Base-by-base conservation (phyloP, 2,329 filamentous ascomycete species). In the Aureobasidium subglaciale region DNA sequence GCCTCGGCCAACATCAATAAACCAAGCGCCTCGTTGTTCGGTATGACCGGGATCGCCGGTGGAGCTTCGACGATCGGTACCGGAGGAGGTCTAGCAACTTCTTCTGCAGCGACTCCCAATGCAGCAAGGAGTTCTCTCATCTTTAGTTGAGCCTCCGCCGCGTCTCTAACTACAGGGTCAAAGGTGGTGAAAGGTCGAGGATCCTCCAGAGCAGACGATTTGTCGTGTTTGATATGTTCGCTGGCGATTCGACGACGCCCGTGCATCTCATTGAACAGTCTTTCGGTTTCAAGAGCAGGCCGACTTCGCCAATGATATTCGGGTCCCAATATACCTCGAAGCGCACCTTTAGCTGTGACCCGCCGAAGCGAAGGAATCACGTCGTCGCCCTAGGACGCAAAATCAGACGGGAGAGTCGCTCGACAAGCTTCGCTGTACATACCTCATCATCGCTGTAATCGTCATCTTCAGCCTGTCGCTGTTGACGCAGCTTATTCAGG, bases 371-470 rank as follows among this genome's bases (percentile, higher is more conserved):
- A 71, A 58, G 53, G 69, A 67, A 55, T 71, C 66, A 61, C 48
- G 42, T 59, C 58, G 24, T 55, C 58, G 34, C 52, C 55, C 59
- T 61, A 22, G 32, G 2, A 38, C 11, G 5, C 2, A n/a, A 6
- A 38, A 30, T 50, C 18, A 46, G 54, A 29, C 25, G 41, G 24
- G 20, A 29, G 38, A 15, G 37, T 24, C 5, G 41, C 37, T 8
- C 30, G 61, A 34, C n/a, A 25, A 60, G 58, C n/a, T 10, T 29
- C 37, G 1, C 7, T 27, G 40, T 37, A 54, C 61, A 43, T 61
- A 71, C 69, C 61, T 74, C 72, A 57, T 74, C 71, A 37, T 73
- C 71, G 32, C 71, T 73, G 11, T 64, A 71, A 35, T 70, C 59
- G 22, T 58, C 64, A 27, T 67, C 66, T 15, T 71, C 64, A 15